These are phyloP conservation scores for Macroventuria anomochaeta DNA, from an alignment of 2,329 filamentous ascomycete genomes.

Conservation along the genomic window DNA sequence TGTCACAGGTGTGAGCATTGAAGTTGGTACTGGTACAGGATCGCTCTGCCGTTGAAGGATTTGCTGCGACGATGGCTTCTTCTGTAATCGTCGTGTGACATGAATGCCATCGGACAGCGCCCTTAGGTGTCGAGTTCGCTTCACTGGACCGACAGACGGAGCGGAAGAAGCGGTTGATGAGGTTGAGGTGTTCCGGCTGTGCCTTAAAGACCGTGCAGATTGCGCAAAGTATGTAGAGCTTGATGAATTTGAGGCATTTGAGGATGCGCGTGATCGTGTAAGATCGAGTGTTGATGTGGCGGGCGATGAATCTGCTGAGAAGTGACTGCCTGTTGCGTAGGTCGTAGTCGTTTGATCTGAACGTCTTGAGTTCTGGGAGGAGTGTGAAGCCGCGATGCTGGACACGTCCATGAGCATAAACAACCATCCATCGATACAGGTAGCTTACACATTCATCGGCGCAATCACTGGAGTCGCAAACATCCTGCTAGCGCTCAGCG, in stretches of 20 bases:
- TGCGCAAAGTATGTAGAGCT: slow-evolving; percentile 5
- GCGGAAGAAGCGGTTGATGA: slow-evolving; percentile 10
- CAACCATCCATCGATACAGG: not conserved
- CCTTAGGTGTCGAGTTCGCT: slow-evolving; percentile 7
- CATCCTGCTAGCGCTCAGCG: slow-evolving; percentile 1
- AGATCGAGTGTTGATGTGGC: slow-evolving; percentile 16
- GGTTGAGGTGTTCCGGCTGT: slow-evolving; percentile 8
- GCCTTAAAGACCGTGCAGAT: slow-evolving; percentile 6
- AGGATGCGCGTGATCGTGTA: slow-evolving; percentile 13
- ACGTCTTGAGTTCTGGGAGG: not conserved
- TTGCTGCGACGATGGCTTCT: slow-evolving; percentile 15
- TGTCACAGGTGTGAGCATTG: slow-evolving; percentile 17
- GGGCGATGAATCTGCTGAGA: slow-evolving; percentile 18
- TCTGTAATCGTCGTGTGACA: slow-evolving; percentile 10
- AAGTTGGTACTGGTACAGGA: slow-evolving; percentile 5
- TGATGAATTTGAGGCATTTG: slow-evolving; percentile 12
- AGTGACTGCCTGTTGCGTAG: slow-evolving; percentile 16
- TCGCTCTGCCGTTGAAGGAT: slow-evolving; percentile 11
- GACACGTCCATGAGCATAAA: not conserved
- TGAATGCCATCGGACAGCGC: slow-evolving; percentile 12
- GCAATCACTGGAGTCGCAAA: slow-evolving; percentile 8
- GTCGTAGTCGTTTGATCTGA: not conserved
- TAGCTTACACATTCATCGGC: slow-evolving; percentile 8
- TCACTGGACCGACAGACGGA: slow-evolving; percentile 4
- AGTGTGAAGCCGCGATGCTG: not conserved